Evolutionary conservation across 2,329 filamentous ascomycete genomes (phyloP).

Genomic region (Pseudogymnoascus sp.): DNA sequence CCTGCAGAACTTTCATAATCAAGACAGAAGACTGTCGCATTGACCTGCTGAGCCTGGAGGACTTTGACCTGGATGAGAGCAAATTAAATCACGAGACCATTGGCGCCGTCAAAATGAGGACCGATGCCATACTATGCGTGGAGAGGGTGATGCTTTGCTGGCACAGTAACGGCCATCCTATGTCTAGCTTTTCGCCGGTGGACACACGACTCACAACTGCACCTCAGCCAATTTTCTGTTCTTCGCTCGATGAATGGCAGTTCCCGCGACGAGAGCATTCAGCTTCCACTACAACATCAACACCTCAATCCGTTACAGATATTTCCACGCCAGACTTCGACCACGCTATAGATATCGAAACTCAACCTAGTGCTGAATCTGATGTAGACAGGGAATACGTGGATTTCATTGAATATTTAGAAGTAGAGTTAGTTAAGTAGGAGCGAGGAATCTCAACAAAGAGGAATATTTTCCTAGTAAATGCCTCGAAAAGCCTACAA

Average conservation of each 20-base stretch:
- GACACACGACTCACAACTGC: neutral
- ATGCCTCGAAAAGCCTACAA: neutral
- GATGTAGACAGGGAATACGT: neutral
- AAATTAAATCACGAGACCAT: slow-evolving; percentile 4
- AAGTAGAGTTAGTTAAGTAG: neutral
- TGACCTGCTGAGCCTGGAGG: slow-evolving; percentile 12
- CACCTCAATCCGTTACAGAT: neutral
- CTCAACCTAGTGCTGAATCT: neutral
- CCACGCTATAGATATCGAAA: neutral
- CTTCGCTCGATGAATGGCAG: neutral
- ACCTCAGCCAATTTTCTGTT: neutral
- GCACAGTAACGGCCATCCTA: slow-evolving; percentile 8
- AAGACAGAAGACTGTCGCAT: slow-evolving; percentile 12
- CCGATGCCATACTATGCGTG: slow-evolving; percentile 9
- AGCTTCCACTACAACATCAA: neutral
- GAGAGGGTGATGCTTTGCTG: slow-evolving; percentile 14
- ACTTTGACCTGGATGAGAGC: slow-evolving; percentile 13
- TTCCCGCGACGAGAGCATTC: neutral
- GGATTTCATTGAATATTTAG: neutral
- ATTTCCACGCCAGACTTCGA: neutral
- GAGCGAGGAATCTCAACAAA: neutral
- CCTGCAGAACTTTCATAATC: neutral
- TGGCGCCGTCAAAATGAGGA: neutral
- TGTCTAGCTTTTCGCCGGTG: neutral
- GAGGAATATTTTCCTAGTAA: neutral